These are phyloP conservation scores for Amborella trichopoda DNA, from an alignment of 164 flowering plant genomes.

Conservation along the genomic window DNA sequence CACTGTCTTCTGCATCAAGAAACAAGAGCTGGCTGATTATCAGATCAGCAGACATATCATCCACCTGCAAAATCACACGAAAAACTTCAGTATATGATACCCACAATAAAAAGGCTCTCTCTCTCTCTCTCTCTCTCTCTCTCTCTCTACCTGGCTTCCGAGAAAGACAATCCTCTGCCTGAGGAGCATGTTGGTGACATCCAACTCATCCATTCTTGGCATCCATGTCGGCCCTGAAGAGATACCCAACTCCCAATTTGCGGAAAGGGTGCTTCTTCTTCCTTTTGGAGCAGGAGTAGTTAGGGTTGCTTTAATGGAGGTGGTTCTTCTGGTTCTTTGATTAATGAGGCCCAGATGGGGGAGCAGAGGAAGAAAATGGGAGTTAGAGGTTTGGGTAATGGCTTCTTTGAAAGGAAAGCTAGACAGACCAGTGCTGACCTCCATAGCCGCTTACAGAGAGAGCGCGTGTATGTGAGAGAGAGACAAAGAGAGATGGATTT, in stretches of 20 bases:
- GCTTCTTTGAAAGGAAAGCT: no score
- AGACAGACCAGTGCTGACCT: no score
- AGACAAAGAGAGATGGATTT: no score
- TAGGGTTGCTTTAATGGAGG: no score
- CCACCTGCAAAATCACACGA: constrained; percentile 45
- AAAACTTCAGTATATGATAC: background rate
- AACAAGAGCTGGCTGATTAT: constrained; percentile 72
- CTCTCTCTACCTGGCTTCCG: constrained; percentile 55
- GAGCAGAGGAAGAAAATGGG: no score
- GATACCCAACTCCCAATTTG: constrained; percentile 45
- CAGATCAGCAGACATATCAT: constrained; percentile 69
- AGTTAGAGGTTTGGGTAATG: no score
- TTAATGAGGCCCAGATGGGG: no score
- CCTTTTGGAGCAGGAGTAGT: no score
- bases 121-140: background rate
- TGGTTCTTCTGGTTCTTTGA: no score
- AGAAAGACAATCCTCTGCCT: constrained; percentile 84
- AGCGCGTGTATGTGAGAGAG: no score
- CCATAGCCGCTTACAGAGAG: no score
- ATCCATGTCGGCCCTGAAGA: constrained; percentile 23
- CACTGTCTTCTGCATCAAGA: constrained; percentile 79
- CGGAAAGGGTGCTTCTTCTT: constrained; percentile 30
- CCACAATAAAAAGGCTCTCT: background rate
- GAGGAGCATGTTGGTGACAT: constrained; percentile 80
- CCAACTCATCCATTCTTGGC: constrained; percentile 74